These are phyloP conservation scores for Bothriochloa decipiens DNA, from an alignment of 176 grass and related monocot species.

Conservation along the genomic window DNA sequence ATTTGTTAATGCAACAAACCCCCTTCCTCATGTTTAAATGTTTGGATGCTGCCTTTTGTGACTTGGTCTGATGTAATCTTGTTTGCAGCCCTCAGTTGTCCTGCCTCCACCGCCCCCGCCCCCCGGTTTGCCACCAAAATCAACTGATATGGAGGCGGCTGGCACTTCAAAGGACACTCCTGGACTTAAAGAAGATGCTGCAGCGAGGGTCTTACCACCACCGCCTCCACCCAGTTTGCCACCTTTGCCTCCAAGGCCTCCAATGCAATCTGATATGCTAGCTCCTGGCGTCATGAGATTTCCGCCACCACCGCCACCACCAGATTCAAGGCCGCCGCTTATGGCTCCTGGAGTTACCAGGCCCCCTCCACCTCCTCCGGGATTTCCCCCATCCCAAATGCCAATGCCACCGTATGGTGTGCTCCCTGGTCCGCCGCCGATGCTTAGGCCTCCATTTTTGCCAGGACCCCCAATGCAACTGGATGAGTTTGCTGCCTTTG, in stretches of 20 bases:
- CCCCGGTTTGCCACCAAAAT: slow-evolving; percentile 62
- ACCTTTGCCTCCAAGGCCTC: slow-evolving; percentile 68
- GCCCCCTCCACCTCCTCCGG: slow-evolving; percentile 72
- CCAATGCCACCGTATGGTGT: slow-evolving; percentile 68
- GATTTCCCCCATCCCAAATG: slow-evolving; percentile 68
- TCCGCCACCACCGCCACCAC: slow-evolving; percentile 75
- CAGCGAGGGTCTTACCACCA: slow-evolving; percentile 39
- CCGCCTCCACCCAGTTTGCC: slow-evolving; percentile 48
- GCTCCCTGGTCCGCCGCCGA: slow-evolving; percentile 70
- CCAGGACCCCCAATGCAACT: slow-evolving; percentile 53
- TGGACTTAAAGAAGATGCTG: slow-evolving; percentile 46
- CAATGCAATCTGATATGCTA: slow-evolving; percentile 71
- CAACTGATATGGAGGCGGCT: slow-evolving; percentile 49
- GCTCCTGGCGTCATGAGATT: slow-evolving; percentile 68
- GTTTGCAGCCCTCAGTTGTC: slow-evolving; percentile 49
- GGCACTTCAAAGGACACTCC: slow-evolving; percentile 41
- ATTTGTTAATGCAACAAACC: slow-evolving; percentile 7
- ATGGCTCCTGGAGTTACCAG: slow-evolving; percentile 69
- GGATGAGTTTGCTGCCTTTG: slow-evolving; percentile 64
- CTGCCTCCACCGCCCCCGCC: slow-evolving; percentile 78
- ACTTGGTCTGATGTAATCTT: slow-evolving; percentile 41
- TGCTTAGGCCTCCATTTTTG: slow-evolving; percentile 58
- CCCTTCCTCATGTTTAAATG: slow-evolving; percentile 10
- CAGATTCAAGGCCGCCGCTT: slow-evolving; percentile 70
- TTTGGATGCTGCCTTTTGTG: slow-evolving; percentile 28